phyloP scores from a whole-genome alignment of 345 rosid species.

The Punica granatum region DNA sequence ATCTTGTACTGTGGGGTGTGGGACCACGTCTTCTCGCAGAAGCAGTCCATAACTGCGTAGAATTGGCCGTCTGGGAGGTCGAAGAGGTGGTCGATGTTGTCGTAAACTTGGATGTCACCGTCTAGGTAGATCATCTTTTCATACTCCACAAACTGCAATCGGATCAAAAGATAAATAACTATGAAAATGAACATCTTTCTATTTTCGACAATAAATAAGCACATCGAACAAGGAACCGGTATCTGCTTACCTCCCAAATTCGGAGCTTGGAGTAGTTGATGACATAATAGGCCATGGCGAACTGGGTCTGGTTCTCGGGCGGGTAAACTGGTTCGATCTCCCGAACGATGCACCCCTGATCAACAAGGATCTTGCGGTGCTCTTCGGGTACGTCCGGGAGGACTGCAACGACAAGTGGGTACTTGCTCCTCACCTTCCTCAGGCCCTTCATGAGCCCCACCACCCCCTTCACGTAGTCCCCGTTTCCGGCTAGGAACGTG shows the following conservation, averaged over 20 bases:
- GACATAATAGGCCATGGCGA: slow-evolving; percentile 35
- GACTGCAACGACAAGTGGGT: slow-evolving; percentile 34
- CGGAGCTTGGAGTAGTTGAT: slow-evolving; percentile 44
- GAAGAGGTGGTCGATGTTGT: slow-evolving; percentile 33
- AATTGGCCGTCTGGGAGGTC: slow-evolving; percentile 30
- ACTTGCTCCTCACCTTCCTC: slow-evolving; percentile 27
- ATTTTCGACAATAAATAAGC: too few relatives aligned
- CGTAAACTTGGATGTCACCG: slow-evolving; percentile 35
- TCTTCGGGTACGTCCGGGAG: slow-evolving; percentile 38
- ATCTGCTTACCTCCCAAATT: slow-evolving; percentile 40
- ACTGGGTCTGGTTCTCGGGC: slow-evolving; percentile 30
- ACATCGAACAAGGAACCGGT: too few relatives aligned
- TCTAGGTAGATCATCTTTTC: slow-evolving; percentile 29
- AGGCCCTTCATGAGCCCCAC: slow-evolving; percentile 43
- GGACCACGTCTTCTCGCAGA: slow-evolving; percentile 43
- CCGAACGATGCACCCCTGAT: slow-evolving; percentile 29
- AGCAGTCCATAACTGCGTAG: slow-evolving; percentile 46
- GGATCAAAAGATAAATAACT: background rate
- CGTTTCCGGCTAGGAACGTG: slow-evolving; percentile 30
- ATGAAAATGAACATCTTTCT: background rate
- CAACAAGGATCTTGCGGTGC: slow-evolving; percentile 24
- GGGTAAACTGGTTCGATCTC: slow-evolving; percentile 35
- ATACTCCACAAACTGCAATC: slow-evolving; percentile 26
- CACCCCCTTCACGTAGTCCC: slow-evolving; percentile 35
- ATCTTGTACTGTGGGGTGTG: slow-evolving; percentile 28